These are phyloP conservation scores for Cercospora brassicicola DNA, from an alignment of 2,329 filamentous ascomycete genomes.

Conservation along the genomic window DNA sequence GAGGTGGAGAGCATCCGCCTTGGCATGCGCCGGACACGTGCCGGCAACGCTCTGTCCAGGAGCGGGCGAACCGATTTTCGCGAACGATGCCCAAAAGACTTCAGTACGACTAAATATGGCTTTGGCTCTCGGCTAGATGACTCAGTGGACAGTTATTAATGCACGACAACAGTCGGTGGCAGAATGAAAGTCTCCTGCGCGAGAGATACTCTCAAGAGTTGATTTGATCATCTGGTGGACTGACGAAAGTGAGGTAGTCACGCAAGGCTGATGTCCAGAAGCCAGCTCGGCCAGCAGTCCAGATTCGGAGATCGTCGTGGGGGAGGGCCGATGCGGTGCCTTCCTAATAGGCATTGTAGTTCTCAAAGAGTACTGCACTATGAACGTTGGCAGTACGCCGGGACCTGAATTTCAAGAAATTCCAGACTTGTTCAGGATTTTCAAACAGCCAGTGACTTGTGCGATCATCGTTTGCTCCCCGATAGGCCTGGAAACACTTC, in stretches of 20 bases:
- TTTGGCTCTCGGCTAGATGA: neutral
- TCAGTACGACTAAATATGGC: neutral
- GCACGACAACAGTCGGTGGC: neutral
- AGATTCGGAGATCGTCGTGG: neutral
- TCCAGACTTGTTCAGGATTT: neutral
- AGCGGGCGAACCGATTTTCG: conserved; percentile 52
- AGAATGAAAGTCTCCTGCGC: neutral
- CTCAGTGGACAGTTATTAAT: neutral
- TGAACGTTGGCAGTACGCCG: neutral
- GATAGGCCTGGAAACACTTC: neutral
- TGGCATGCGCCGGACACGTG: conserved; percentile 18
- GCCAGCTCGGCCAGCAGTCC: neutral
- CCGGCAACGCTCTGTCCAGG: conserved; percentile 51
- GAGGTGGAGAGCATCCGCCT: neutral
- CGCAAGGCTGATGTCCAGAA: neutral
- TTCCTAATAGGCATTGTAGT: neutral
- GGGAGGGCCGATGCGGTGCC: neutral
- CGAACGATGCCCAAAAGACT: conserved; percentile 28
- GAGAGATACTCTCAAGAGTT: neutral
- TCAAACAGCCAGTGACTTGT: neutral
- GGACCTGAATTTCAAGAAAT: neutral
- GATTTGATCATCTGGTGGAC: neutral
- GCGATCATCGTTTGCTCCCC: neutral
- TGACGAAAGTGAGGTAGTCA: neutral
- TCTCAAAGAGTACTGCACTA: neutral